Percentiles rank a stretch among this genome's conserved stretches.
Conservation (phyloP, 306 rosid species). For the Echinosophora koreensis region DNA sequence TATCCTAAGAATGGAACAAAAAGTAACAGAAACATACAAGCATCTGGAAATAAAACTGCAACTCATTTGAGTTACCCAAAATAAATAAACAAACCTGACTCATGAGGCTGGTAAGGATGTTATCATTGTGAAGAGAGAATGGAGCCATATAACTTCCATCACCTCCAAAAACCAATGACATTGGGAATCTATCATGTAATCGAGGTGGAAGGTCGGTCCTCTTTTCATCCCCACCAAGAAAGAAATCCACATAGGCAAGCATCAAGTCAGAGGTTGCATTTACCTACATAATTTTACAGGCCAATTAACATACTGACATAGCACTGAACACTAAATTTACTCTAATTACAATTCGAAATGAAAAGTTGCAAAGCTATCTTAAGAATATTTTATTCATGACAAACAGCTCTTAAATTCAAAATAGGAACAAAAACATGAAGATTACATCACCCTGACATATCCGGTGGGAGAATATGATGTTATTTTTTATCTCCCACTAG, state of each 20-base stretch:
- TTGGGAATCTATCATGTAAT: conserved; percentile 80
- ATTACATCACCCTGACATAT: conserved; percentile 23
- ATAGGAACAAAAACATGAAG: conserved; percentile 15
- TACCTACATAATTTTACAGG: conserved; percentile 63
- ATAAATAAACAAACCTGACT: conserved; percentile 82
- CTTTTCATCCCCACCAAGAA: conserved; percentile 99
- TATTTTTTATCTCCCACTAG: conserved; percentile 26
- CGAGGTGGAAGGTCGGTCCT: conserved; percentile 94
- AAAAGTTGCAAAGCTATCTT: conserved; percentile 20
- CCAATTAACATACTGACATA: conserved; percentile 33
- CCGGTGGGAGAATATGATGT: neutral
- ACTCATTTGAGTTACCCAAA: conserved; percentile 33
- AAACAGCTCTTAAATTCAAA: conserved; percentile 23
- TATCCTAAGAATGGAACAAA: conserved; percentile 16
- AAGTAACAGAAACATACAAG: neutral
- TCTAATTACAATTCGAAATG: conserved; percentile 27
- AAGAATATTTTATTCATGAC: conserved; percentile 33
- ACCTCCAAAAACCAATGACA: conserved; percentile 91
- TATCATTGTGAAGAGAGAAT: conserved; percentile 87
- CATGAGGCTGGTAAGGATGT: conserved; percentile 94
- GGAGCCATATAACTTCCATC: conserved; percentile 99
- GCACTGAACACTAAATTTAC: conserved; percentile 7
- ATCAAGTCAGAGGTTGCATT: conserved; percentile 96
- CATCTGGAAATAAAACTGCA: conserved; percentile 22
- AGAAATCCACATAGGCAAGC: conserved; percentile 94